Base-by-base conservation (phyloP, 129 eudicot genomes). In the Solidago caesia region DNA sequence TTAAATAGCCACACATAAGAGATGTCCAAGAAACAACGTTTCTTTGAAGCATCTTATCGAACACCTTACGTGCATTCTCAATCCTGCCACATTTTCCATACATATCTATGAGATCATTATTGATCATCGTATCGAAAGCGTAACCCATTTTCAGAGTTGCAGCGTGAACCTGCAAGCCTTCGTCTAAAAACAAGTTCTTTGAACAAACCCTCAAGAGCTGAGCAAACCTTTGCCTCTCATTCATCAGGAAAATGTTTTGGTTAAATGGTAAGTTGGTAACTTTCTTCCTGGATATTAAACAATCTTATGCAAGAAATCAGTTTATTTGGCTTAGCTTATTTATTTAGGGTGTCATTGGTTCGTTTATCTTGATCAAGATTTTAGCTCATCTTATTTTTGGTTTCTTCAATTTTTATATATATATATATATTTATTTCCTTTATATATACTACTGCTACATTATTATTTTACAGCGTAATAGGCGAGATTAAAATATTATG, bases 1-100 rank as follows among this genome's bases (percentile, higher is more conserved):
- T 78, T 66, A 88, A 71, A 52, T 64, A 81, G 61, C 96, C 97
- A 74, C 96, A 88, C 85, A 91, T 91, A 41, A 88, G 83, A 62
- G 97, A 76, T 21, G 92, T 91, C 90, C 89, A 88, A 67, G 92
- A 82, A 46, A 88, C 90, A 44, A 88, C 90, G 79, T 88, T 79
- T 71, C 90, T 81, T 39, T 84, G 82, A 79, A 41, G 79, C 92
- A 91, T 88, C 79, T 8, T 51, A 62, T 88, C 92, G 33, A 91
- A 91, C 97, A 88, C 83, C 16, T 27, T 46, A 63, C 63, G 44
- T 51, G 90, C 96, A 33, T 41, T 64, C 16, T 85, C 87, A 47
- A 80, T 16, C 64, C 75, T 77, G 8, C 89, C 84, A 81, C 92
- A 86, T 86, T 86, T 86, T 13, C 81, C 85, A 14, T 84, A 86